A percentile compares a stretch with the other conserved stretches of the same genome.
These are phyloP conservation scores for Chaetomium globosum DNA, from an alignment of 2,329 filamentous ascomycete species.

Conservation along the genomic window DNA sequence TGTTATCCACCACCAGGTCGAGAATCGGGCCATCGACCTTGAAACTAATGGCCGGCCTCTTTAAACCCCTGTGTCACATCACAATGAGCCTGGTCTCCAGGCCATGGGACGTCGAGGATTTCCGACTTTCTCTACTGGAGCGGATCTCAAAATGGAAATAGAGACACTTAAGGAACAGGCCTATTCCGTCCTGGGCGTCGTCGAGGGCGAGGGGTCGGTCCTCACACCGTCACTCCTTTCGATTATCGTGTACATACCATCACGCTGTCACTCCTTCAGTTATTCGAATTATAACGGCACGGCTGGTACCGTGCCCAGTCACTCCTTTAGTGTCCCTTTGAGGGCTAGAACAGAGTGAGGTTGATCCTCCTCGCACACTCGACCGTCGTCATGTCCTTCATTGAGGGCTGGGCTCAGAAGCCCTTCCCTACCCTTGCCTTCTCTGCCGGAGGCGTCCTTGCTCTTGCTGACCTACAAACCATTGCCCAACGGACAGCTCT, in stretches of 20 bases:
- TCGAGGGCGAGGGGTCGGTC: background rate
- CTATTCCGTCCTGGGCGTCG: background rate
- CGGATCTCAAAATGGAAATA: background rate
- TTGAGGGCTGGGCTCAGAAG: constrained; percentile 49
- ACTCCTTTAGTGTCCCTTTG: background rate
- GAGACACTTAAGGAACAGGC: background rate
- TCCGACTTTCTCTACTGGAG: background rate
- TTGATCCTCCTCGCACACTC: background rate
- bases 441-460: constrained; percentile 58
- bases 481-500: constrained; percentile 59
- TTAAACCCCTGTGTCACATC: constrained; percentile 8
- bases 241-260: background rate
- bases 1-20: background rate
- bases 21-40: background rate
- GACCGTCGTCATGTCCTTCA: constrained; percentile 19
- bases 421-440: constrained; percentile 52
- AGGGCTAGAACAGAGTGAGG: background rate
- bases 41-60: constrained; percentile 16
- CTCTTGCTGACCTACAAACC: constrained; percentile 61
- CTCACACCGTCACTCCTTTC: background rate
- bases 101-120: background rate
- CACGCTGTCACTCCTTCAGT: background rate
- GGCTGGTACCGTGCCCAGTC: constrained; percentile 13
- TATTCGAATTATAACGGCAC: background rate
- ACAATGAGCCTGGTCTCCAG: constrained; percentile 8